Base-by-base conservation (phyloP, 2,329 filamentous ascomycete species). In the Diaporthe ilicicola region DNA sequence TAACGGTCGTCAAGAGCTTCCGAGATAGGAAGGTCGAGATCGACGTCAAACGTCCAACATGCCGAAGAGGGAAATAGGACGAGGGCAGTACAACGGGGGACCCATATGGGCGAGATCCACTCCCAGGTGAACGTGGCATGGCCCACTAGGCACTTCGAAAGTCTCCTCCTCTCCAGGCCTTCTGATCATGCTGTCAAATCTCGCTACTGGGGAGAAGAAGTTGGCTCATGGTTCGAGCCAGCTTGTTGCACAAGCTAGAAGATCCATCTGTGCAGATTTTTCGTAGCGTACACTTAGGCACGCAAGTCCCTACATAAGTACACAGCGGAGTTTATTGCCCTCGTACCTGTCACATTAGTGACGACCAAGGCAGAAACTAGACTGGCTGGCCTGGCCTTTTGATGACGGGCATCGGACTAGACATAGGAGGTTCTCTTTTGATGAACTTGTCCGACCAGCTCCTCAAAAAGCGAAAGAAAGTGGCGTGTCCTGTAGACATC, bases 11-110 rank as follows among this genome's bases (percentile, higher is more conserved):
- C 59, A 44, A 44, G 42, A 27, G n/a, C n/a, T 13, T 37, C 59
- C 59, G 12, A 50, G 59, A 64, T 50, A 37, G 59, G 59, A 64
- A 64, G 59, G 59, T 64, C 59, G 15, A 64, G n/a, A n/a, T 34
- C n/a, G 8, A 24, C 27, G 37, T 64, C 59, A 64, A 24, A 50
- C 59, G 29, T 22, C 29, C 29, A 29, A 24, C 42, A 34, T 19
- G 15, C 59, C 4, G n/a, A 64, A 37, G 29, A 64, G 29, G 37
- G 59, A 37, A 64, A 37, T 37, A 24, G 29, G 19, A 19, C 59
- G n/a, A 64, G 1, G n/a, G 59, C 44, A 50, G 24, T 46, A 27
- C 59, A 19, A 37, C 13, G 44, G 59, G 59, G 59, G 29, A 19
- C 59, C 32, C 44, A 48, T 48, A 42, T 50, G 29, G 29, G 44